Evolutionary conservation across 805 yeast species (phyloP).

Genomic region (Pichia nanzhaoensis): DNA sequence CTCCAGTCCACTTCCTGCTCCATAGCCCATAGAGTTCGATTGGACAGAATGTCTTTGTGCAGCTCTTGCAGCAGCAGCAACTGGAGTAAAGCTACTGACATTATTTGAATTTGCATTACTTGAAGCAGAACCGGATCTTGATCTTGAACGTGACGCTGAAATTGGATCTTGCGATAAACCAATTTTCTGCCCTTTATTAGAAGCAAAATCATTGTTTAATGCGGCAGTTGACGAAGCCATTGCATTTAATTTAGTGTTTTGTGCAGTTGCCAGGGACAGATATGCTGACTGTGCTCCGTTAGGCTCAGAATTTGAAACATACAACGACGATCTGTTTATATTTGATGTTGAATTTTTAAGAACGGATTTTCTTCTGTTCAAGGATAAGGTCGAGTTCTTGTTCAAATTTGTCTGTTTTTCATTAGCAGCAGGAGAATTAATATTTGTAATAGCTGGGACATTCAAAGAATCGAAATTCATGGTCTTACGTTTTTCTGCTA

Average conservation of each 20-base stretch:
- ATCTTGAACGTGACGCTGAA: neutral
- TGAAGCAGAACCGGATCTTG: conserved; percentile 10
- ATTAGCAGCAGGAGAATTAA: neutral
- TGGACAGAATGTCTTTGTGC: conserved; percentile 20
- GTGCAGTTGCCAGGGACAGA: conserved; percentile 66
- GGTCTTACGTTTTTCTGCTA: conserved; percentile 1
- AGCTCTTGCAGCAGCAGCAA: conserved; percentile 30
- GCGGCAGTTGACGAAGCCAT: conserved; percentile 22
- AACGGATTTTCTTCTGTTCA: conserved; percentile 42
- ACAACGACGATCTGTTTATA: conserved; percentile 15
- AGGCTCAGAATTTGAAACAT: conserved; percentile 14
- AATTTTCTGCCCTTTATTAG: neutral
- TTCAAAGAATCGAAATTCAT: neutral
- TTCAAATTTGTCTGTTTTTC: neutral
- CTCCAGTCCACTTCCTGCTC: neutral
- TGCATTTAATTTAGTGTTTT: conserved; percentile 70
- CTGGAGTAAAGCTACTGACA: conserved; percentile 2
- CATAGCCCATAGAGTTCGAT: neutral
- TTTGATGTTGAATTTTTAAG: conserved; percentile 32
- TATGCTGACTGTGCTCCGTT: conserved; percentile 51
- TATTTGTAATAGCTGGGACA: neutral
- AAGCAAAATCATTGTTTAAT: neutral
- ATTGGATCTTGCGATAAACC: conserved; percentile 2
- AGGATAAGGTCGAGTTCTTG: neutral
- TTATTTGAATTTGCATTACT: neutral